Evolutionary conservation across 306 rosid species (phyloP).

Genomic region (Cucurbita moschata): DNA sequence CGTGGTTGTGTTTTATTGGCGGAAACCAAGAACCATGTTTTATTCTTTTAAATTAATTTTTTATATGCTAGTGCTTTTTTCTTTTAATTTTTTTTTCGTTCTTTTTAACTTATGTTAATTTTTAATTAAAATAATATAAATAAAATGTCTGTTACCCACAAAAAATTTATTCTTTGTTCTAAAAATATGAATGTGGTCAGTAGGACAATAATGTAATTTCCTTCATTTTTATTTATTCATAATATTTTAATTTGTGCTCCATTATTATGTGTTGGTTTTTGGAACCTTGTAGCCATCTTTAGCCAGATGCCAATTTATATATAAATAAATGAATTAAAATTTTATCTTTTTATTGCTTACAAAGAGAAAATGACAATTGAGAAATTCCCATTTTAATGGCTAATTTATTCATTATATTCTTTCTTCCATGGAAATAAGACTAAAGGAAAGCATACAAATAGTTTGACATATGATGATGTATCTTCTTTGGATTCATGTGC

Average conservation of each 20-base stretch:
- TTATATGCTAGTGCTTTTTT: neutral
- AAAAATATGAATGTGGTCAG: neutral
- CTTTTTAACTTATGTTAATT: neutral
- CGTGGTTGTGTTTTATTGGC: neutral
- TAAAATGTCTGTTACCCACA: neutral
- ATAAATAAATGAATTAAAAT: neutral
- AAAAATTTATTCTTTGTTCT: neutral
- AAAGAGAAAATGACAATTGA: neutral
- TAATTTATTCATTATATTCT: neutral
- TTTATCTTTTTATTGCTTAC: neutral
- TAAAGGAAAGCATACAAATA: neutral
- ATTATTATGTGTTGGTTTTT: neutral
- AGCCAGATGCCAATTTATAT: neutral
- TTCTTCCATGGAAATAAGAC: neutral
- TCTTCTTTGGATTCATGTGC: constrained; percentile 10
- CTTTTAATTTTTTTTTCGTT: neutral
- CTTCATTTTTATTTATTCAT: neutral
- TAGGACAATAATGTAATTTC: neutral
- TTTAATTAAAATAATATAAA: neutral
- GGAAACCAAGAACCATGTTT: neutral
- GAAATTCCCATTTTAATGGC: neutral
- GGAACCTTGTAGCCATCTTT: constrained; percentile 2
- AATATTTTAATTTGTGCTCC: neutral
- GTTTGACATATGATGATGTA: neutral
- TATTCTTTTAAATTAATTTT: neutral